Base-by-base conservation (phyloP, 1,284 basidiomycete genomes). In the Meira nashicola region DNA sequence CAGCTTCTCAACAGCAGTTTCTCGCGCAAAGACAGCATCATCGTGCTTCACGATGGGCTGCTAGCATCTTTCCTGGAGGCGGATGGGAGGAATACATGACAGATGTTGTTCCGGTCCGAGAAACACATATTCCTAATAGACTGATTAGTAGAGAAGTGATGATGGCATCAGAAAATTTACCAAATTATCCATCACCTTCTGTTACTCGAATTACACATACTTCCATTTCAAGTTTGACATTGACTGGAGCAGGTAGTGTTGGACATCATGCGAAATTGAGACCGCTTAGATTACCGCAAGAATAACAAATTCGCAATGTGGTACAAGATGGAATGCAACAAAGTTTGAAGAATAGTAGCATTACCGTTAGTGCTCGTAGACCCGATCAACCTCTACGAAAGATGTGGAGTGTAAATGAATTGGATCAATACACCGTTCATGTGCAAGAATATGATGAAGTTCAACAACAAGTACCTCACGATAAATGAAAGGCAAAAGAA, bases 391-490 rank as follows among this genome's bases (percentile, higher is more conserved):
- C 17, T 21, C 12, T 21, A 7, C 17, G 46, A 48, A 48, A 48
- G 23, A 23, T 23, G 25, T 48, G 46, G 46, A 48, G 46, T 25
- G 46, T 8, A 17, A n/a, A 48, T 48, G 46, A 48, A 12, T 23
- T 48, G n/a, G n/a, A n/a, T n/a, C n/a, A n/a, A n/a, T n/a, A n/a
- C n/a, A n/a, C n/a, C n/a, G n/a, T n/a, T n/a, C n/a, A n/a, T n/a
- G n/a, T n/a, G 17, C 25, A 50, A 50, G 51, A 53, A n/a, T 19
- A 47, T 8, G 28, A 4, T 1, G 51, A 40, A 15, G 43, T n/a
- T 6, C 8, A 39, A 44, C 19, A 14, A 43, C 28, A 7, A 4
- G n/a, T n/a, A n/a, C n/a, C n/a, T n/a, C 19, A 40, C 7, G 50
- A 53, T 39, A 37, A 33, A 53, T 6, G 9, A 9, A 44, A 17